Evolutionary conservation across 495 filamentous ascomycete species (phyloP).

Genomic region (Neurospora sp.): DNA sequence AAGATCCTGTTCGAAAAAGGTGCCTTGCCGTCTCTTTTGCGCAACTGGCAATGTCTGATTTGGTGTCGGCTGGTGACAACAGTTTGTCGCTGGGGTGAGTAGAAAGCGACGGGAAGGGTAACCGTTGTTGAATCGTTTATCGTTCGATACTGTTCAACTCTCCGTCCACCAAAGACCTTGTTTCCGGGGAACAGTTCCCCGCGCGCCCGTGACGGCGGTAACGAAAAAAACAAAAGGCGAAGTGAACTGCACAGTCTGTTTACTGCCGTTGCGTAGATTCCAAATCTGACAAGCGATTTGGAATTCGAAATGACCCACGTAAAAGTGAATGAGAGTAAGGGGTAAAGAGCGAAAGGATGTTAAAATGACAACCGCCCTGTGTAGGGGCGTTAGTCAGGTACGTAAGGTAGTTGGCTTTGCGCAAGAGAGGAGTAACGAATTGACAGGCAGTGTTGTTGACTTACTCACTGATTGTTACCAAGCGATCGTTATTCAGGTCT

Average conservation of each 20-base stretch:
- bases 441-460: background rate
- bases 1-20: background rate
- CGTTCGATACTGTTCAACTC: background rate
- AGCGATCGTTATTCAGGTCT: background rate
- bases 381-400: background rate
- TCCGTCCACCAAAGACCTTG: background rate
- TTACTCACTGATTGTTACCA: background rate
- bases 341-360: background rate
- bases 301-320: background rate
- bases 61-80: background rate
- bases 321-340: background rate
- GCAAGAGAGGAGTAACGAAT: background rate
- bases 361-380: background rate
- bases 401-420: background rate
- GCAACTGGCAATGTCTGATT: background rate
- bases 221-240: background rate
- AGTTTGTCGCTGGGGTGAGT: background rate
- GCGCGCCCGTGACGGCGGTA: background rate
- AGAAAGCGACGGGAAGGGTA: background rate
- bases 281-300: background rate
- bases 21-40: background rate
- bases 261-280: background rate
- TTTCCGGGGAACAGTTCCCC: background rate
- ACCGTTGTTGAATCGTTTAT: background rate
- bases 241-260: background rate